These are phyloP conservation scores for Mycena sanguinolenta DNA, from an alignment of 768 basidiomycete genomes.

Conservation along the genomic window DNA sequence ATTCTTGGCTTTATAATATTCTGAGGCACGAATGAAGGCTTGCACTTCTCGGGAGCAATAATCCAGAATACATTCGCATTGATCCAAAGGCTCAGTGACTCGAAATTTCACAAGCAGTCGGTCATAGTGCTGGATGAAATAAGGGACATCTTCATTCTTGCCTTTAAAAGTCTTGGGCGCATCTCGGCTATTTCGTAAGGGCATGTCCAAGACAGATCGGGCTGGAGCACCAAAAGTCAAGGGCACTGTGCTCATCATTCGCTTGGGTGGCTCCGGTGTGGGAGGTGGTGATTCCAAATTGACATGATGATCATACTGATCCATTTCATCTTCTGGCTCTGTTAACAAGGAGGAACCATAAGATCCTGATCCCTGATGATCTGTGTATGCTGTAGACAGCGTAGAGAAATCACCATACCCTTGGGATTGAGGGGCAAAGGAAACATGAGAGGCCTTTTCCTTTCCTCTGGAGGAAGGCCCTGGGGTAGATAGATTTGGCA, in stretches of 20 bases:
- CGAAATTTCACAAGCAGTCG: conserved; percentile 3
- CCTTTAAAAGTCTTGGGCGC: conserved; percentile 30
- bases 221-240: conserved; percentile 6
- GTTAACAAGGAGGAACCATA: background rate
- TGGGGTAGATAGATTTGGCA: too few relatives aligned
- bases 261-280: too few relatives aligned
- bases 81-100: conserved; percentile 11
- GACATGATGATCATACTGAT: too few relatives aligned
- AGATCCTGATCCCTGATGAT: too few relatives aligned
- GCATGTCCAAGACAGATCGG: conserved; percentile 20
- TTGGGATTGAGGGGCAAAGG: too few relatives aligned
- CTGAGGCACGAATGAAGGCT: background rate
- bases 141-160: conserved; percentile 6
- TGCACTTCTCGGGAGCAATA: conserved; percentile 28
- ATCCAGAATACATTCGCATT: conserved; percentile 26
- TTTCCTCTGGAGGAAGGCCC: too few relatives aligned
- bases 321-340: background rate
- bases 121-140: conserved; percentile 29
- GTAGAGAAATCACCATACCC: too few relatives aligned
- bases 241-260: background rate
- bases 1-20: background rate
- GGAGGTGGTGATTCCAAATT: too few relatives aligned
- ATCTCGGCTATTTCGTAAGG: conserved; percentile 6
- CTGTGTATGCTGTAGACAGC: too few relatives aligned
- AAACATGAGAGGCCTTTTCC: too few relatives aligned